Conservation (phyloP, 2,329 filamentous ascomycete species). For the Colletotrichum orbiculare region DNA sequence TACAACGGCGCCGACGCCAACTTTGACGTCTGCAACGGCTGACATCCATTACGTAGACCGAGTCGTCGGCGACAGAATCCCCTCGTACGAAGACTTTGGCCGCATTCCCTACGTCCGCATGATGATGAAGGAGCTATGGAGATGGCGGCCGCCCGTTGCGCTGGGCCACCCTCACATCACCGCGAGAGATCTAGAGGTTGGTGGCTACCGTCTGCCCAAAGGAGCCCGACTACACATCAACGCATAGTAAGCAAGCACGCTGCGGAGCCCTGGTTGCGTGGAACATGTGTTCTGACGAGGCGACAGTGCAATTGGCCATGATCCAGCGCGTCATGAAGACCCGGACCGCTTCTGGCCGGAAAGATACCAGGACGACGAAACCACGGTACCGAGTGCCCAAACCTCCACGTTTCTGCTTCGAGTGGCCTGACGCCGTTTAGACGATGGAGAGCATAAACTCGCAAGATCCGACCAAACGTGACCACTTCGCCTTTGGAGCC, state of each 20-base stretch:
- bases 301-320: constrained; percentile 11
- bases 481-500: constrained; percentile 46
- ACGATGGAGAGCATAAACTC: constrained; percentile 20
- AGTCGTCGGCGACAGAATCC: constrained; percentile 3
- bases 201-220: constrained; percentile 8
- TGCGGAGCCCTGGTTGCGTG: not conserved
- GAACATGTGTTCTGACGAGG: not conserved
- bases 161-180: constrained; percentile 21
- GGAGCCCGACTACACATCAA: constrained; percentile 13
- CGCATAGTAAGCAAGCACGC: constrained; percentile 3
- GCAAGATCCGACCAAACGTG: constrained; percentile 41
- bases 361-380: constrained; percentile 1
- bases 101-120: constrained; percentile 3
- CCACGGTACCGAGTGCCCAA: not conserved
- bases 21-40: not conserved
- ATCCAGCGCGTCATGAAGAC: constrained; percentile 6
- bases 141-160: constrained; percentile 10
- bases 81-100: not conserved
- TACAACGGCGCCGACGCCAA: not conserved
- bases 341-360: constrained; percentile 17
- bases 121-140: constrained; percentile 23
- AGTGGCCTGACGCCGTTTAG: not conserved
- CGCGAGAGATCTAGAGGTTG: constrained; percentile 5
- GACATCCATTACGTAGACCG: not conserved
- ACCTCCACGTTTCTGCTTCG: too few relatives aligned